Conservation (phyloP, 2,329 filamentous ascomycete genomes). For the Tolypocladium endophyticum region DNA sequence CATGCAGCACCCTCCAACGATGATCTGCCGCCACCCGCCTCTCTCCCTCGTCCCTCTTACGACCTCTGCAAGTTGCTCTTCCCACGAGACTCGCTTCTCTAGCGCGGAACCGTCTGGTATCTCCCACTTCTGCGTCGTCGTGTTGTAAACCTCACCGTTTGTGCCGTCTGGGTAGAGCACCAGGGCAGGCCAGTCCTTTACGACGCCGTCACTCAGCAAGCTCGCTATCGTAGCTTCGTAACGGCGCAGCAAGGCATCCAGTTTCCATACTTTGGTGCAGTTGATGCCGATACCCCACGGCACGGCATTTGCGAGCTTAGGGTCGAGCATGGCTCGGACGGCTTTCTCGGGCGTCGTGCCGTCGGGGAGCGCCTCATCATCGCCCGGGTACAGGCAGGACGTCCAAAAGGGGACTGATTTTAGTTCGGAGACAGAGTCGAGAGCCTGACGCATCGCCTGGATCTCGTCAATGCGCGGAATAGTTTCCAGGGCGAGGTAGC, state of each 20-base stretch:
- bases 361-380: conserved; percentile 43
- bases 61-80: conserved; percentile 29
- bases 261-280: conserved; percentile 55
- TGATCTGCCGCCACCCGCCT: conserved; percentile 31
- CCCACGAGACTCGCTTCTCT: conserved; percentile 28
- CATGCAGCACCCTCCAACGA: conserved; percentile 45
- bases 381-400: conserved; percentile 49
- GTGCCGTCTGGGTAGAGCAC: conserved; percentile 62
- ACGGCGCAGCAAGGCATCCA: conserved; percentile 41
- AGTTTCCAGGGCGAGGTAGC: conserved; percentile 55
- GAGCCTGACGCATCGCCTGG: conserved; percentile 38
- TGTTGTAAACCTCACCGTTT: conserved; percentile 58
- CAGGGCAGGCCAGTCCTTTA: conserved; percentile 37
- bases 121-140: conserved; percentile 50
- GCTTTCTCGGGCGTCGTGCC: conserved; percentile 30
- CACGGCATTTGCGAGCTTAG: conserved; percentile 8
- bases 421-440: conserved; percentile 16
- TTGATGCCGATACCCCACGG: conserved; percentile 60
- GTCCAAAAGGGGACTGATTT: conserved; percentile 45
- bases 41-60: conserved; percentile 25
- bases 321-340: conserved; percentile 26
- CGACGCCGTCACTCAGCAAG: conserved; percentile 22
- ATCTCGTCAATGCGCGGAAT: conserved; percentile 54
- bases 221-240: conserved; percentile 38
- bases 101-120: conserved; percentile 16